These are phyloP conservation scores for Collybiopsis luxurians DNA, from an alignment of 768 basidiomycete genomes.

Conservation along the genomic window DNA sequence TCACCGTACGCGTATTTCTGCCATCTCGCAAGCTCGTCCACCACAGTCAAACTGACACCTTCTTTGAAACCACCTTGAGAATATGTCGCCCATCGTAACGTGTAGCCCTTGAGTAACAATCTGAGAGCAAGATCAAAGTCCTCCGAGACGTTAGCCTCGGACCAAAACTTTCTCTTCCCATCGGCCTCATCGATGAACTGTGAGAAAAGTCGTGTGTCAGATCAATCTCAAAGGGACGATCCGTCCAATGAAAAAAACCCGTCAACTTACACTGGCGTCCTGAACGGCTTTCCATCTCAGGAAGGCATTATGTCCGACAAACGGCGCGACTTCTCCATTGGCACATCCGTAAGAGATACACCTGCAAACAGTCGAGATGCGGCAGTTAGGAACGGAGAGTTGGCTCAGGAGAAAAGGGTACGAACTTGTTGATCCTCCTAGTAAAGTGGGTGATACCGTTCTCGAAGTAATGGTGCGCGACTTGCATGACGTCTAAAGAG, in stretches of 20 bases:
- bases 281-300: constrained; percentile 85
- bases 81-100: constrained; percentile 82
- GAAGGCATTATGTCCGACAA: constrained; percentile 87
- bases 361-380: neutral
- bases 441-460: constrained; percentile 88
- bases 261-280: constrained; percentile 52
- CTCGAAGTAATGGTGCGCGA: constrained; percentile 86
- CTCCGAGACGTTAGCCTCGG: constrained; percentile 75
- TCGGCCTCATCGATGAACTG: constrained; percentile 61
- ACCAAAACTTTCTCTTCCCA: constrained; percentile 67
- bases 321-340: constrained; percentile 80
- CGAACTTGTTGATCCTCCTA: constrained; percentile 70
- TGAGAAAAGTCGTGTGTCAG: constrained; percentile 9
- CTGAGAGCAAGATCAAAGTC: constrained; percentile 79
- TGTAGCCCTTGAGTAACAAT: constrained; percentile 67
- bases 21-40: constrained; percentile 90
- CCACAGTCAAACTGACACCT: constrained; percentile 81
- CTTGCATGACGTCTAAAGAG: constrained; percentile 31
- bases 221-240: no score
- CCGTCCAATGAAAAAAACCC: neutral
- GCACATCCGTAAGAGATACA: constrained; percentile 76
- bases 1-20: constrained; percentile 68
- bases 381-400: neutral
- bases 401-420: neutral
- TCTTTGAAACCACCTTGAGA: constrained; percentile 85